These are phyloP conservation scores for Arabidopsis thaliana DNA, from an alignment of 345 rosid genomes.

Conservation along the genomic window DNA sequence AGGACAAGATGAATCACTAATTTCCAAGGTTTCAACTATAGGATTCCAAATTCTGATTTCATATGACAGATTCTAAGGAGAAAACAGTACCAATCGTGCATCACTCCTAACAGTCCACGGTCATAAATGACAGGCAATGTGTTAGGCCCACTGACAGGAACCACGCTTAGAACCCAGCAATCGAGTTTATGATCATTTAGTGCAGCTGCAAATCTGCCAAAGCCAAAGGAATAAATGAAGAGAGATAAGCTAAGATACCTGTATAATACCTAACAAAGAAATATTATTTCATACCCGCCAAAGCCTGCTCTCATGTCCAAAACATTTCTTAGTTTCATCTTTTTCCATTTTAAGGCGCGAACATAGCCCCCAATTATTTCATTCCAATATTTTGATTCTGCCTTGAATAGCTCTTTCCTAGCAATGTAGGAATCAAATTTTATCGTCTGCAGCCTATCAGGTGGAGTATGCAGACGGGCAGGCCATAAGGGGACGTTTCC, in stretches of 20 bases:
- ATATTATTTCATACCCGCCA: slow-evolving; percentile 73
- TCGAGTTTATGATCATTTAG: slow-evolving; percentile 69
- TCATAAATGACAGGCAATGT: slow-evolving; percentile 96
- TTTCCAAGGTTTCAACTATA: neutral
- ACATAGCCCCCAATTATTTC: slow-evolving; percentile 74
- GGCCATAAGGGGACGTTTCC: slow-evolving; percentile 81
- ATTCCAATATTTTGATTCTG: slow-evolving; percentile 87
- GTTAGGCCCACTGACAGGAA: slow-evolving; percentile 92
- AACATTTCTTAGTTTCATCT: slow-evolving; percentile 76
- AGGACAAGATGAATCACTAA: neutral
- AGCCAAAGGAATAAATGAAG: slow-evolving; percentile 32
- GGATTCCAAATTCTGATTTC: slow-evolving; percentile 16
- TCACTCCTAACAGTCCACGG: slow-evolving; percentile 90
- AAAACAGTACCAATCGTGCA: slow-evolving; percentile 88
- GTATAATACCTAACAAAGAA: slow-evolving; percentile 10
- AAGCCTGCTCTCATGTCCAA: slow-evolving; percentile 97
- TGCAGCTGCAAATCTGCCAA: slow-evolving; percentile 92
- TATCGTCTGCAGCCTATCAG: slow-evolving; percentile 90
- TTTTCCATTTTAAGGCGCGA: slow-evolving; percentile 79
- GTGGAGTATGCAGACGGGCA: slow-evolving; percentile 81
- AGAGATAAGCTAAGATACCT: slow-evolving; percentile 1
- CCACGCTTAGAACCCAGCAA: slow-evolving; percentile 93
- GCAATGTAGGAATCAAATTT: slow-evolving; percentile 81
- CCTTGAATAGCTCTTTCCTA: slow-evolving; percentile 88
- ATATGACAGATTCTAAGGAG: slow-evolving; percentile 11